Evolutionary conservation across 805 yeast genomes (phyloP).

Genomic region (Diddensiella transvaalensis): DNA sequence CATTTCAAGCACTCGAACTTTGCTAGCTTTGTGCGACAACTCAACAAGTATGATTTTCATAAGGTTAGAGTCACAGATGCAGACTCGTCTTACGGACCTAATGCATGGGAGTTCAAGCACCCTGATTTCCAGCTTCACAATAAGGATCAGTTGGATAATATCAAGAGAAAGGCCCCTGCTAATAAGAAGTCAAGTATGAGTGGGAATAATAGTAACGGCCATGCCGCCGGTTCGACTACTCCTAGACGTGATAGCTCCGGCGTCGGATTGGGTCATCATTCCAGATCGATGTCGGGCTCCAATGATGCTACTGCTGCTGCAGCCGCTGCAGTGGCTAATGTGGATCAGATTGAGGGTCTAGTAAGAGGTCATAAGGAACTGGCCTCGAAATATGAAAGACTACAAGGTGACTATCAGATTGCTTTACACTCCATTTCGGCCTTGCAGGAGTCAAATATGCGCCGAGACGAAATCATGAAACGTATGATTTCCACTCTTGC

Average conservation of each 20-base stretch:
- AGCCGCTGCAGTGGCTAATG: not conserved
- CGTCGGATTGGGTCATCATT: not conserved
- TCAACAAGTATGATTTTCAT: conserved; percentile 96
- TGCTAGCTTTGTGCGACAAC: conserved; percentile 90
- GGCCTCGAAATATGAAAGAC: conserved; percentile 5
- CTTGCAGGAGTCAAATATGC: conserved; percentile 2
- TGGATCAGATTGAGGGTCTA: not conserved
- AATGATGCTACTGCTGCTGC: not conserved
- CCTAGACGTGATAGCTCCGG: not conserved
- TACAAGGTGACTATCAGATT: conserved; percentile 8
- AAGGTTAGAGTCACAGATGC: conserved; percentile 57
- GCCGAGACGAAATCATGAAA: conserved; percentile 2
- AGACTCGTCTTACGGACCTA: conserved; percentile 22
- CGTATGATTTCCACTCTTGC: not conserved
- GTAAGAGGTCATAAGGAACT: not conserved
- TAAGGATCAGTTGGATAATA: conserved; percentile 75
- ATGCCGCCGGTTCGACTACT: not conserved
- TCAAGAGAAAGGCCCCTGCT: conserved; percentile 72
- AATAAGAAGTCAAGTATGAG: conserved; percentile 38
- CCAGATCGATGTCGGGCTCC: not conserved
- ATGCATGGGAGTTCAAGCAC: conserved; percentile 93
- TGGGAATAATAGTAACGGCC: conserved; percentile 24
- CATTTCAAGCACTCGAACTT: conserved; percentile 95
- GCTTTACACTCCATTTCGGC: conserved; percentile 4
- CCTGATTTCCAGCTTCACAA: conserved; percentile 80